Evolutionary conservation across 2,329 filamentous ascomycete genomes (phyloP).

Genomic region (Chaetomium sp.): DNA sequence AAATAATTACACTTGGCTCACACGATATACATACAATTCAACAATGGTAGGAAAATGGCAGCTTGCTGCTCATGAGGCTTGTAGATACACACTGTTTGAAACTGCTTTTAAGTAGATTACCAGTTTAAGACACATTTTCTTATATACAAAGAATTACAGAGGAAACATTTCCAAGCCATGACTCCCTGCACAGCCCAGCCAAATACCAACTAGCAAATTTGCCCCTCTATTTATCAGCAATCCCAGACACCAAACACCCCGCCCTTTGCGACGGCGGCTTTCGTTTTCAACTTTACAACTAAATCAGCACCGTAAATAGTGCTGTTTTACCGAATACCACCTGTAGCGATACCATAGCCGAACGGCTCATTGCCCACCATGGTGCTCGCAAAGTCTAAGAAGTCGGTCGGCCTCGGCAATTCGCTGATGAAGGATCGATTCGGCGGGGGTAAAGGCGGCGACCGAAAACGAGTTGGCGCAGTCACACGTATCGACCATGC

Average conservation of each 20-base stretch:
- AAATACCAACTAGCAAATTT: conserved; percentile 45
- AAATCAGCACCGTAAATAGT: background rate
- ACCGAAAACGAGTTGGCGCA: conserved; percentile 69
- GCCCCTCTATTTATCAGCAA: conserved; percentile 48
- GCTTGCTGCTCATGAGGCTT: background rate
- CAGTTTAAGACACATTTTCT: background rate
- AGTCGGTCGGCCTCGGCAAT: conserved; percentile 91
- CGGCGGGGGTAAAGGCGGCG: conserved; percentile 83
- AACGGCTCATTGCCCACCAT: conserved; percentile 44
- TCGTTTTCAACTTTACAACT: conserved; percentile 8
- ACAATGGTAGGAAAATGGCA: background rate
- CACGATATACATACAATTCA: background rate
- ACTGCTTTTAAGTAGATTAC: background rate
- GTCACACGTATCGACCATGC: conserved; percentile 72
- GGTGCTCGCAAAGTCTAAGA: conserved; percentile 85
- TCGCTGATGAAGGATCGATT: conserved; percentile 98
- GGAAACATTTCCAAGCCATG: background rate
- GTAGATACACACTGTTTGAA: background rate
- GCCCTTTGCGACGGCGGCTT: conserved; percentile 13
- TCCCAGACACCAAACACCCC: conserved; percentile 24
- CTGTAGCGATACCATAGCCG: background rate
- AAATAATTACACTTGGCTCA: background rate
- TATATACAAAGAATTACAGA: background rate
- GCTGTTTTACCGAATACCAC: background rate
- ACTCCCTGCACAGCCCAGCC: background rate